A percentile compares a stretch with the other conserved stretches of the same genome.
phyloP scores from a whole-genome alignment of 2,329 filamentous ascomycete species.

The Botrytis fragariae region DNA sequence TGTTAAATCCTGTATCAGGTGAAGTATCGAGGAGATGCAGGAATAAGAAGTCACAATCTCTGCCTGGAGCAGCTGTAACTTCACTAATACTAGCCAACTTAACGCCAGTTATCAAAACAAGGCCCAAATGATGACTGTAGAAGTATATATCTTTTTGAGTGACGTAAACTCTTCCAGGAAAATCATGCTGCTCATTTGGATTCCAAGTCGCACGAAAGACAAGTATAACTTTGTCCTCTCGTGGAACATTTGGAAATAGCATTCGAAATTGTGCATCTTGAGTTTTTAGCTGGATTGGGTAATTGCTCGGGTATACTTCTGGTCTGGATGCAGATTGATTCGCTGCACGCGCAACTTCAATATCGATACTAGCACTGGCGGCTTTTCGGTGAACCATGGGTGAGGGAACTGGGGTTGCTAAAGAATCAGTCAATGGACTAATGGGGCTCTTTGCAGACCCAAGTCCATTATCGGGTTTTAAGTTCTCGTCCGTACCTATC shows the following conservation, averaged over 20 bases:
- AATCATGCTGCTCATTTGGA: constrained; percentile 70
- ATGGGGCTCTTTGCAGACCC: constrained; percentile 26
- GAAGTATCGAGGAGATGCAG: constrained; percentile 58
- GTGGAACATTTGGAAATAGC: constrained; percentile 77
- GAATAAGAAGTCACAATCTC: constrained; percentile 90
- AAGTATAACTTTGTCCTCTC: constrained; percentile 78
- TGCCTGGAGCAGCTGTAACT: constrained; percentile 83
- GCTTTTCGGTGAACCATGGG: constrained; percentile 32
- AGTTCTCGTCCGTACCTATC: constrained; percentile 33
- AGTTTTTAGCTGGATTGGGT: constrained; percentile 76
- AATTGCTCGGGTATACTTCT: constrained; percentile 65
- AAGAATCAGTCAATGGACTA: constrained; percentile 31
- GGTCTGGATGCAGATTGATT: constrained; percentile 28
- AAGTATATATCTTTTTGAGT: constrained; percentile 89
- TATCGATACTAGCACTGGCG: constrained; percentile 32
- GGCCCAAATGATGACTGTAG: constrained; percentile 90
- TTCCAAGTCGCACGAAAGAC: constrained; percentile 91
- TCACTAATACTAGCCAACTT: constrained; percentile 75
- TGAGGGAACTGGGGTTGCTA: constrained; percentile 15
- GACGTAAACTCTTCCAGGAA: constrained; percentile 83
- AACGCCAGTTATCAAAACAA: constrained; percentile 80
- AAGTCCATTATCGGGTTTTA: constrained; percentile 31
- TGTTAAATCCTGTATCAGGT: constrained; percentile 30
- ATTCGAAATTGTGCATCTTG: constrained; percentile 94
- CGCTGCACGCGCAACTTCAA: constrained; percentile 41